Percentiles rank a stretch among this genome's conserved stretches.
These are phyloP conservation scores for Sugiyamaella boreocaroliniensis DNA, from an alignment of 805 yeast species.

Conservation along the genomic window DNA sequence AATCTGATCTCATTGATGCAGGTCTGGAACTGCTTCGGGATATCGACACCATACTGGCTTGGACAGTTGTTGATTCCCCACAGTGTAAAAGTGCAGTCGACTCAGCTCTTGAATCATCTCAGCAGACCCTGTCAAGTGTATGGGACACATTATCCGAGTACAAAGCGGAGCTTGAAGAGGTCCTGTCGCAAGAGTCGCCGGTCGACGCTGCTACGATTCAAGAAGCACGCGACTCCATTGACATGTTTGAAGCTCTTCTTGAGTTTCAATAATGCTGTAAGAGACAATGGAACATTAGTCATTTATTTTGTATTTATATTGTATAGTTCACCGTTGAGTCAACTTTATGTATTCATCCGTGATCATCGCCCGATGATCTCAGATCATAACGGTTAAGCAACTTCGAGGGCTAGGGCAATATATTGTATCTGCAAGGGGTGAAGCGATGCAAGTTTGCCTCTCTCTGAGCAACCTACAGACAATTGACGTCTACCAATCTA, in stretches of 20 bases:
- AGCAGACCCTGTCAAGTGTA: not conserved
- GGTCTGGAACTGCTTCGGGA: constrained; percentile 1
- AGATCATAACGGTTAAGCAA: too few relatives aligned
- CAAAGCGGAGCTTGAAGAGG: not conserved
- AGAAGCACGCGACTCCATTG: not conserved
- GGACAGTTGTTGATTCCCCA: constrained; percentile 4
- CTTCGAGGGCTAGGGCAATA: too few relatives aligned
- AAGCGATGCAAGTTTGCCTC: too few relatives aligned
- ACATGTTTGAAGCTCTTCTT: not conserved
- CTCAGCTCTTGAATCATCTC: not conserved
- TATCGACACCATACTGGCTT: constrained; percentile 3
- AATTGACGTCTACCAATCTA: too few relatives aligned
- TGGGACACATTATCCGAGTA: not conserved
- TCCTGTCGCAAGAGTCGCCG: not conserved
- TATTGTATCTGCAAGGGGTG: too few relatives aligned
- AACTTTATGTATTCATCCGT: too few relatives aligned
- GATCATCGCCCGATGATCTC: too few relatives aligned
- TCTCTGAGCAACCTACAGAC: too few relatives aligned
- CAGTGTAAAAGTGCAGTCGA: not conserved
- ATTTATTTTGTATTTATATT: too few relatives aligned
- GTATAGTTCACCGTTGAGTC: too few relatives aligned
- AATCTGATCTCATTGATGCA: constrained; percentile 4
- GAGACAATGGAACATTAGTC: not conserved
- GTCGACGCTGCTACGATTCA: not conserved
- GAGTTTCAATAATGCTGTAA: not conserved